Base-by-base conservation (phyloP, 208 protist genomes). In the Phytomonas sp. region DNA sequence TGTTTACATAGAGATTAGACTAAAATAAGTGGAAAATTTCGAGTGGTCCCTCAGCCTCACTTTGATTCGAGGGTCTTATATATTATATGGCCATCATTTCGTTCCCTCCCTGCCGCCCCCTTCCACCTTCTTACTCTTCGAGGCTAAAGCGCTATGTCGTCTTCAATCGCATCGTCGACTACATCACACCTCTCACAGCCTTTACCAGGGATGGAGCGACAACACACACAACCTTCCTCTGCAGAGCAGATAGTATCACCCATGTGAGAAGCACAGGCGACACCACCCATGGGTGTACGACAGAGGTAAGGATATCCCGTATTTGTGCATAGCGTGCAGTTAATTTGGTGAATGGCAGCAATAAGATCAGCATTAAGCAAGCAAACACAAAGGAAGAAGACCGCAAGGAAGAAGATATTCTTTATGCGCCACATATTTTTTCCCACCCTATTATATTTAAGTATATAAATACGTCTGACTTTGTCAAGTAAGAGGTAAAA, bases 221-320 rank as follows among this genome's bases (percentile, higher is more conserved):
- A 83, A 62, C 78, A 83, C 60, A 68, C 59, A 28, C 78, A 83
- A 0, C 75, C 75, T 30, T 69, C 74, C 20, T 62, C 60, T 1
- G 43, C 20, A n/a, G 71, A 33, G 60, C 75, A 82, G 8, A 23
- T 17, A 29, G 74, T 66, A 17, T 80, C 75, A 20, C 71, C 71
- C 26, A 68, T 71, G 56, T 78, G 60, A 1, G 34, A 43, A 26
- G 74, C 72, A 62, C 75, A 80, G 26, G 70, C 68, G 66, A 68
- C 46, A 60, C 79, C 76, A 0, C 26, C 67, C 37, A 86, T 67
- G 30, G 71, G 75, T 0, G 63, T 71, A 17, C 71, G 33, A 62
- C 83, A 89, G 13, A 85, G 20, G 63, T 89, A 89, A 1, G 75
- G 71, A 53, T 80, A 83, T n/a, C 83, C 83, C 29, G 67, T 78